Conservation (phyloP, 768 basidiomycete genomes). For the Serendipita sp. region DNA sequence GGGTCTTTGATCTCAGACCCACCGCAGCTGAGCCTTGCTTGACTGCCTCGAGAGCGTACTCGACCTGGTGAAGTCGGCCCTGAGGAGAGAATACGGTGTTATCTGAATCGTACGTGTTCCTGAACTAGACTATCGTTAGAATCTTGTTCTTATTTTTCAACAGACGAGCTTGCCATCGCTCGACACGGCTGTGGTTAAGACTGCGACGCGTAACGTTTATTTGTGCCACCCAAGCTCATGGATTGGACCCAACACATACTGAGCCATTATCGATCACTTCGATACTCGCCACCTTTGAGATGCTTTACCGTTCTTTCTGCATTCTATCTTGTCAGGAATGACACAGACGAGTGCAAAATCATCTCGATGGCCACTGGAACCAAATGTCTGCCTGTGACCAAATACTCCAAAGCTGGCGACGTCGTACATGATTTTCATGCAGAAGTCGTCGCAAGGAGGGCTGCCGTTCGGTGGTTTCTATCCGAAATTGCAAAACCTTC, state of each 20-base stretch:
- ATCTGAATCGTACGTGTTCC: constrained; percentile 97
- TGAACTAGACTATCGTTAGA: constrained; percentile 36
- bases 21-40: constrained; percentile 99
- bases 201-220: not conserved
- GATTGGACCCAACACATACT: not conserved
- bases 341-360: not conserved
- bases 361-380: constrained; percentile 69
- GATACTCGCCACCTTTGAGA: not conserved
- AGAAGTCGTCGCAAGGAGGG: constrained; percentile 75
- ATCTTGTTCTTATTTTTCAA: not conserved
- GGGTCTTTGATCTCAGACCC: constrained; percentile 87
- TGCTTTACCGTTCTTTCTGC: constrained; percentile 44
- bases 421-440: constrained; percentile 81
- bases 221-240: not conserved
- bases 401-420: constrained; percentile 54
- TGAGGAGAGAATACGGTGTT: constrained; percentile 96
- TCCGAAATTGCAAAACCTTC: constrained; percentile 35
- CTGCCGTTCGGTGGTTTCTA: constrained; percentile 61
- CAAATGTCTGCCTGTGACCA: constrained; percentile 58
- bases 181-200: not conserved
- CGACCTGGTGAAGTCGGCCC: constrained; percentile 91
- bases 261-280: not conserved
- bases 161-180: constrained; percentile 1
- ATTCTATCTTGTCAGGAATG: constrained; percentile 27
- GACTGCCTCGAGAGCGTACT: constrained; percentile 97